Percentiles rank a stretch among this genome's conserved stretches.
Evolutionary conservation across 2,329 filamentous ascomycete species (phyloP).

Genomic region (Cladosporium sp.): DNA sequence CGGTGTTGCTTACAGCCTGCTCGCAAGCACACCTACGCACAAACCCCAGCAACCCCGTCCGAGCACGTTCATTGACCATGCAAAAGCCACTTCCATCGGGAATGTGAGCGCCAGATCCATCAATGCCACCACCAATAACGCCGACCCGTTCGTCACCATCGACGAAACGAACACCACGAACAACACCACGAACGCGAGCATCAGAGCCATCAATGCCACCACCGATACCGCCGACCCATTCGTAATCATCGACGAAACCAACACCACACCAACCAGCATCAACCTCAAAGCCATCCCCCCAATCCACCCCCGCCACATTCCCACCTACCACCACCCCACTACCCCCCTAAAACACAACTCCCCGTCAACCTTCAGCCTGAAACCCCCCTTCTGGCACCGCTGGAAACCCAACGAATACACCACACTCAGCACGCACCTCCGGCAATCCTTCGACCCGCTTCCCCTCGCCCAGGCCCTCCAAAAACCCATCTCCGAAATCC

Average conservation of each 20-base stretch:
- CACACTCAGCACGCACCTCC: slow-evolving; percentile 15
- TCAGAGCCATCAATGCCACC: not conserved
- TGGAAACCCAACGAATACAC: slow-evolving; percentile 17
- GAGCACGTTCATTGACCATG: too few relatives aligned
- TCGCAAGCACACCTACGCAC: not conserved
- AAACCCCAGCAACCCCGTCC: not conserved
- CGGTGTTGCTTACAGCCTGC: not conserved
- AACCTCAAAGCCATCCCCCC: not conserved
- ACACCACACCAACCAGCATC: not conserved
- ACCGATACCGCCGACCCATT: too few relatives aligned
- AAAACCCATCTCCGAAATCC: slow-evolving; percentile 21
- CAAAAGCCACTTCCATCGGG: too few relatives aligned
- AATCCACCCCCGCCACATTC: not conserved
- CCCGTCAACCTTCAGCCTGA: slow-evolving; percentile 19
- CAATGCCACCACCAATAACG: not conserved
- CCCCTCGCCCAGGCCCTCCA: slow-evolving; percentile 15
- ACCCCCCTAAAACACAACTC: slow-evolving; percentile 2
- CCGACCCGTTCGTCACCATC: not conserved
- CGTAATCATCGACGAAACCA: not conserved
- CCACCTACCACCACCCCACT: slow-evolving; percentile 1
- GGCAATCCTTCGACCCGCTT: slow-evolving; percentile 16
- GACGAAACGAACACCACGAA: too few relatives aligned
- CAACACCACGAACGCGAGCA: not conserved
- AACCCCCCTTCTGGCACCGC: slow-evolving; percentile 21
- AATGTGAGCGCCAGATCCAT: not conserved